Conservation (phyloP, 1,284 basidiomycete species). For the Apiotrichum veenhuisii region DNA sequence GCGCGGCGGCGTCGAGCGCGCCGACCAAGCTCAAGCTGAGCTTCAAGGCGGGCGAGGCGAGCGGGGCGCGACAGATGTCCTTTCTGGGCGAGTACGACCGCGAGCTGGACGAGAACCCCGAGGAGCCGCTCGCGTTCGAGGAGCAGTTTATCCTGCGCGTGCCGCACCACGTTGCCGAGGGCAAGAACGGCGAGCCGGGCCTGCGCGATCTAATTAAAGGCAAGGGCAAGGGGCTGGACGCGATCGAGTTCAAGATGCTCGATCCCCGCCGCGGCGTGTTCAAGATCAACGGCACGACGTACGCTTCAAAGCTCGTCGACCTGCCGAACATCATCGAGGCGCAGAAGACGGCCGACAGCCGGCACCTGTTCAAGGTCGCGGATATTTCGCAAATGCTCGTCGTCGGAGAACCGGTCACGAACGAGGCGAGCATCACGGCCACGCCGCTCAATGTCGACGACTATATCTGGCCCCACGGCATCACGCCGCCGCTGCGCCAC, state of each 20-base stretch:
- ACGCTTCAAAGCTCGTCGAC: constrained; percentile 92
- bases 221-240: constrained; percentile 68
- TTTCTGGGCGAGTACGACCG: constrained; percentile 86
- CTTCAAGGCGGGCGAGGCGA: constrained; percentile 30
- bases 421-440: constrained; percentile 58
- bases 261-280: constrained; percentile 90
- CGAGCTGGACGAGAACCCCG: constrained; percentile 92
- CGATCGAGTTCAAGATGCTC: constrained; percentile 98
- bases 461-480: constrained; percentile 94
- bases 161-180: constrained; percentile 61
- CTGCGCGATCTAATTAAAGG: constrained; percentile 74
- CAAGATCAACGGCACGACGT: constrained; percentile 74
- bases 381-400: constrained; percentile 96
- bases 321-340: constrained; percentile 91
- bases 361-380: constrained; percentile 96
- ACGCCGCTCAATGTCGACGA: constrained; percentile 83
- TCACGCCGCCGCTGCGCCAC: constrained; percentile 89
- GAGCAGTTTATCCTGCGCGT: constrained; percentile 95
- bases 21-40: constrained; percentile 36
- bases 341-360: constrained; percentile 94
- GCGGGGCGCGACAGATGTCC: constrained; percentile 54
- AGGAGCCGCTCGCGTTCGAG: constrained; percentile 81
- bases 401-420: constrained; percentile 69
- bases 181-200: constrained; percentile 53
- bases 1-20: constrained; percentile 9